A percentile compares a stretch with the other conserved stretches of the same genome.
These are phyloP conservation scores for Phylloporus scabripes DNA, from an alignment of 768 basidiomycete species.

Conservation along the genomic window DNA sequence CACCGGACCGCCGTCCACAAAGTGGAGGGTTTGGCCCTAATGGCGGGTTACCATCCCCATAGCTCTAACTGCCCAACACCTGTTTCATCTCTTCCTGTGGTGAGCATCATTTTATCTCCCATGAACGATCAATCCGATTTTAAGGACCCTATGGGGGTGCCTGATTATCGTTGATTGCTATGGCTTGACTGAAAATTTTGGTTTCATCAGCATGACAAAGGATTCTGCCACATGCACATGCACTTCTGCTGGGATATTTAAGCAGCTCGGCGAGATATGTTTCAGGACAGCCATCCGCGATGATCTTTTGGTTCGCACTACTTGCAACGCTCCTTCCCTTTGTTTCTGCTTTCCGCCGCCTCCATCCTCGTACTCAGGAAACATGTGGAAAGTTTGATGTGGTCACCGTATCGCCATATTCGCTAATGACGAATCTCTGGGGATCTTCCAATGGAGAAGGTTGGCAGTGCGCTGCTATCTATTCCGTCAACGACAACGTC, in stretches of 20 bases:
- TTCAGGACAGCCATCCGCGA: background rate
- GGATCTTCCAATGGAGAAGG: conserved; percentile 38
- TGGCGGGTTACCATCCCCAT: background rate
- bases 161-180: background rate
- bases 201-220: background rate
- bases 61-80: background rate
- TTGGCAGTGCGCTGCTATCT: conserved; percentile 46
- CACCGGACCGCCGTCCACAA: background rate
- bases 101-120: background rate
- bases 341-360: conserved; percentile 10
- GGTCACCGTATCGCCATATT: conserved; percentile 38
- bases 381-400: conserved; percentile 49
- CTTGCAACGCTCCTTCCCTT: conserved; percentile 18
- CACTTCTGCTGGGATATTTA: conserved; percentile 9
- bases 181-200: background rate
- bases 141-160: background rate
- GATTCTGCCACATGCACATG: background rate
- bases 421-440: conserved; percentile 48
- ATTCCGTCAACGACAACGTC: conserved; percentile 36
- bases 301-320: conserved; percentile 11
- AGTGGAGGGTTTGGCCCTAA: background rate
- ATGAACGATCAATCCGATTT: background rate
- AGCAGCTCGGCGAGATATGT: background rate
- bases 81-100: background rate
- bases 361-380: background rate